These are phyloP conservation scores for Pharus latifolius DNA, from an alignment of 176 grass and related monocot species.

Conservation along the genomic window DNA sequence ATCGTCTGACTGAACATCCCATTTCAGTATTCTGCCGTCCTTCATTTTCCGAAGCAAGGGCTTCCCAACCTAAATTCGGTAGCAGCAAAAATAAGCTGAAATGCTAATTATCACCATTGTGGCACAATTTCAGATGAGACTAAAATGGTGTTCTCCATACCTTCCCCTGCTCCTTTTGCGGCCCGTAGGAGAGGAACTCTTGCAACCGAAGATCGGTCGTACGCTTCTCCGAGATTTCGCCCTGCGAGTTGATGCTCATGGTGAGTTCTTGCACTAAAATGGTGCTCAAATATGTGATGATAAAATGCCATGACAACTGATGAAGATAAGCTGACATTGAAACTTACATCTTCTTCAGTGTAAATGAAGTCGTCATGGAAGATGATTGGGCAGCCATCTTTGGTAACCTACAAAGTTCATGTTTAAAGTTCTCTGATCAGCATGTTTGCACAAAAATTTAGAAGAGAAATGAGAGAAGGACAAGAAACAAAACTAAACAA, in stretches of 20 bases:
- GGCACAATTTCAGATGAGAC: neutral
- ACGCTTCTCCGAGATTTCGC: slow-evolving; percentile 29
- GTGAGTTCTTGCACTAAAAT: neutral
- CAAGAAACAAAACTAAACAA: neutral
- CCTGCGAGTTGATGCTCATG: slow-evolving; percentile 6
- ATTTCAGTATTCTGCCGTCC: slow-evolving; percentile 50
- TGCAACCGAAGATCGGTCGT: slow-evolving; percentile 43
- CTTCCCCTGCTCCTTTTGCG: slow-evolving; percentile 37
- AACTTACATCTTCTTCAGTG: slow-evolving; percentile 55
- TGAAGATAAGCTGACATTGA: neutral
- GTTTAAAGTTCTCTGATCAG: too few relatives aligned
- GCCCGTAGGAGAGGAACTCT: slow-evolving; percentile 75
- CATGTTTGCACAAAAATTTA: too few relatives aligned
- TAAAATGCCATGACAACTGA: neutral
- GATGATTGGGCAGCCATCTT: slow-evolving; percentile 54
- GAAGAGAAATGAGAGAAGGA: neutral
- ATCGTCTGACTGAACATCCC: slow-evolving; percentile 49
- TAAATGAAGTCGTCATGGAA: slow-evolving; percentile 78
- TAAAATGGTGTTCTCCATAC: neutral
- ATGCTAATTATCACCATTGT: too few relatives aligned
- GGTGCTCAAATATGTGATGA: neutral
- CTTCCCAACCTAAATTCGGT: slow-evolving; percentile 33
- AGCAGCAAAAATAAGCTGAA: neutral
- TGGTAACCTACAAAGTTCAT: slow-evolving; percentile 53
- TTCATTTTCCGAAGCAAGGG: slow-evolving; percentile 56